Conservation (phyloP, 495 filamentous ascomycete species). For the Melanomma pulvis-pyrius region DNA sequence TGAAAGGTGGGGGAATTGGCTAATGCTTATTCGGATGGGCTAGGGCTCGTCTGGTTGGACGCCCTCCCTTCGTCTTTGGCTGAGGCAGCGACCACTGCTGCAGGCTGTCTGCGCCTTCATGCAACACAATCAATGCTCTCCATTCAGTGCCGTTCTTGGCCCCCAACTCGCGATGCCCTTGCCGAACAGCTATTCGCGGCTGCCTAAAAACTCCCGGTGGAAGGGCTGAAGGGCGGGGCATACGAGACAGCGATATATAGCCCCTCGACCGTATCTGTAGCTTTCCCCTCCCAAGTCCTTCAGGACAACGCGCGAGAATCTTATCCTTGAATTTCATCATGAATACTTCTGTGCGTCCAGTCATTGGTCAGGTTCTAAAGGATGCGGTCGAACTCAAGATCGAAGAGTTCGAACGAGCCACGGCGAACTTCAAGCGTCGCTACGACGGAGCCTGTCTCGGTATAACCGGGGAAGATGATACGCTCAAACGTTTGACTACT, state of each 20-base stretch:
- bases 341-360: slow-evolving; percentile 1
- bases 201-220: background rate
- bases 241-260: background rate
- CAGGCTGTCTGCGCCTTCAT: slow-evolving; percentile 2
- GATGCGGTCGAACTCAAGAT: slow-evolving; percentile 27
- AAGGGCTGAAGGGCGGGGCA: background rate
- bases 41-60: background rate
- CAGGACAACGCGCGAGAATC: background rate
- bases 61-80: background rate
- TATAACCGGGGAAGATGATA: slow-evolving; percentile 5
- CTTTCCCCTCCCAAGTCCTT: background rate
- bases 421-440: slow-evolving; percentile 4
- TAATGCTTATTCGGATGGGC: background rate
- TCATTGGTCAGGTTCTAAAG: slow-evolving; percentile 16
- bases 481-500: slow-evolving; percentile 7
- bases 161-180: background rate
- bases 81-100: background rate
- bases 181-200: background rate
- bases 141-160: background rate
- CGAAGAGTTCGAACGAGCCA: slow-evolving; percentile 22
- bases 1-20: background rate
- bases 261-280: background rate
- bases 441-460: background rate
- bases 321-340: slow-evolving; percentile 11
- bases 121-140: slow-evolving; percentile 11